Base-by-base conservation (phyloP, 768 basidiomycete species). In the Phlebiopsis flavidoalba region DNA sequence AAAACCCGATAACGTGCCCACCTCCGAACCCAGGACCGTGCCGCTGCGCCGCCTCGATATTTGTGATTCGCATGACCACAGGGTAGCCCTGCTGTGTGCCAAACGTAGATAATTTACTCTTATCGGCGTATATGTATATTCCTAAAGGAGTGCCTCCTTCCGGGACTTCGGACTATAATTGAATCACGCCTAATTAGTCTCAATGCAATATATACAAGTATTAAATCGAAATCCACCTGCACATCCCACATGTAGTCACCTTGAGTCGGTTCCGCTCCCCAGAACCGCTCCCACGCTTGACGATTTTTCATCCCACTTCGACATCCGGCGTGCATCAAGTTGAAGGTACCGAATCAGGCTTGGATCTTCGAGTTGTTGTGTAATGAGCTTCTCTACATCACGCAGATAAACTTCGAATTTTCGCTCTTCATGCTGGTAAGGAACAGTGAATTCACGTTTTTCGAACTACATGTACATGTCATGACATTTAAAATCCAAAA, bases 1-100 rank as follows among this genome's bases (percentile, higher is more conserved):
- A 63, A 67, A 71, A n/a, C 11, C 69, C 65, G 0, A 71, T 69
- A 15, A 70, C 61, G 8, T 51, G 45, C 1, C 67, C 69, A 12
- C 64, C 64, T 5, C 69, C 63, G n/a, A 62, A 21, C 5, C 55
- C 58, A 1, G 36, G 12, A 8, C 62, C 53, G 24, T 67, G 65
- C 6, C 66, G 54, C 8, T 68, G 60, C 2, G 64, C 14, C 5
- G 59, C 36, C 2, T 63, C 59, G 21, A 68, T 51, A 35, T 70
- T 68, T n/a, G 49, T 59, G 19, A 63, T 54, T 14, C 58, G 52
- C 1, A 65, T 63, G 2, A 70, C 51, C 0, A 68, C 58, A 0
- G 66, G 67, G 37, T 69, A 67, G 6, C 61, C 68, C 31, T 66
- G 60, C 33, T 31, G 56, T 3, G 59, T 61, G 5, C 67, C 66